Conservation (phyloP, 2,329 filamentous ascomycete species). For the Ambrosiella beaveri region DNA sequence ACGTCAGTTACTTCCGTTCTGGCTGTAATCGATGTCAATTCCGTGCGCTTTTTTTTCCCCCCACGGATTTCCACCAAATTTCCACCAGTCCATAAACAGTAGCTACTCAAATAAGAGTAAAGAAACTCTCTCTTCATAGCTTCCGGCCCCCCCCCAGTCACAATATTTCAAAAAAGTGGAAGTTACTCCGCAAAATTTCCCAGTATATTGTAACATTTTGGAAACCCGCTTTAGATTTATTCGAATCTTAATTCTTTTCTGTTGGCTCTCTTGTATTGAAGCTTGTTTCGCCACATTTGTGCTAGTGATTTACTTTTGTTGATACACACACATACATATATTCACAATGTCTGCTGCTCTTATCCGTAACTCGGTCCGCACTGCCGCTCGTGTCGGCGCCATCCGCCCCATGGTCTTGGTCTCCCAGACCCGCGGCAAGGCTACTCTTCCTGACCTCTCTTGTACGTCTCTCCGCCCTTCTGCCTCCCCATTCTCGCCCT, state of each 20-base stretch:
- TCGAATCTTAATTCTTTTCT: no score
- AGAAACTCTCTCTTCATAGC: no score
- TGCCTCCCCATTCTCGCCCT: background rate
- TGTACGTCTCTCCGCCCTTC: constrained; percentile 23
- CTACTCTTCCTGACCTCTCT: constrained; percentile 76
- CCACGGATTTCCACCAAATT: background rate
- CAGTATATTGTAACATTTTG: no score
- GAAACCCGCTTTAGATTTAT: no score
- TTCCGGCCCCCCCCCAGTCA: no score
- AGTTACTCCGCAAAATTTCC: no score
- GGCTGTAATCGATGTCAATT: background rate
- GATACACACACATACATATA: background rate
- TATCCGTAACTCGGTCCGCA: constrained; percentile 53
- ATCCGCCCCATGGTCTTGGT: constrained; percentile 50
- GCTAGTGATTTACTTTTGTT: no score
- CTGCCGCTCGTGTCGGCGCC: constrained; percentile 51
- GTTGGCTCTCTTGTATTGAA: no score
- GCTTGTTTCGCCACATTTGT: no score
- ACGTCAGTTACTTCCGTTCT: background rate
- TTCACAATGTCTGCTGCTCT: constrained; percentile 56
- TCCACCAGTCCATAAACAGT: background rate
- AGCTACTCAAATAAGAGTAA: no score
- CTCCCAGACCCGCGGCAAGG: constrained; percentile 71
- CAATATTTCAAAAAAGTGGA: no score
- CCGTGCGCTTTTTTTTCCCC: background rate